A percentile compares a stretch with the other conserved stretches of the same genome.
phyloP scores from a whole-genome alignment of 441 rosid species.

The Rhodomyrtus psidioides region DNA sequence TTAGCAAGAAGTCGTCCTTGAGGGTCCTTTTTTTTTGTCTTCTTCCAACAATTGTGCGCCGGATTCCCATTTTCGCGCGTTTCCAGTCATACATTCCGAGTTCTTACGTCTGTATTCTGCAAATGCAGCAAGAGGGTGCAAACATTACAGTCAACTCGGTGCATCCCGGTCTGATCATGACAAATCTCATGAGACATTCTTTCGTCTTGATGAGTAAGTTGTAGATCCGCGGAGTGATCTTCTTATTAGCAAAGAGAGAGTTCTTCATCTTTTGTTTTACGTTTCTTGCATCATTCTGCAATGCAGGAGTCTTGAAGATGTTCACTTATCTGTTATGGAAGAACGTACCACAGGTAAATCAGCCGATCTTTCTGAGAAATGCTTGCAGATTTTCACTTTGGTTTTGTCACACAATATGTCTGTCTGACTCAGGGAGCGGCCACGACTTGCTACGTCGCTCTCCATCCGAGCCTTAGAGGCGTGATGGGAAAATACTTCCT shows the following conservation, averaged over 20 bases:
- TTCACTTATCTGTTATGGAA: conserved; percentile 71
- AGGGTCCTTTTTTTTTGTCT: not conserved
- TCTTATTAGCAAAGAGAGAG: not conserved
- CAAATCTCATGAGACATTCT: conserved; percentile 59
- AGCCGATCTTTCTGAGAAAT: not conserved
- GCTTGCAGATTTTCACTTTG: not conserved
- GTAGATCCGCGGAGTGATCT: no score
- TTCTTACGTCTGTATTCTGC: not conserved
- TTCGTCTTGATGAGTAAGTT: conserved; percentile 42
- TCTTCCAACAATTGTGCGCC: not conserved
- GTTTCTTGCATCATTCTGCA: not conserved
- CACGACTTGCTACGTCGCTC: conserved; percentile 78
- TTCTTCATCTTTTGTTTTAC: not conserved
- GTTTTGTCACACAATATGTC: not conserved
- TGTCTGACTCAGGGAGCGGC: conserved; percentile 69
- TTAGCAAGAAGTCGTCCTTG: not conserved
- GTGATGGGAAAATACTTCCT: conserved; percentile 64
- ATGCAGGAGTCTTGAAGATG: conserved; percentile 47
- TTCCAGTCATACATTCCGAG: not conserved
- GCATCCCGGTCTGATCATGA: conserved; percentile 88
- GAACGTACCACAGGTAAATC: conserved; percentile 68
- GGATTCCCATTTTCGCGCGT: not conserved
- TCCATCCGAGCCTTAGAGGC: conserved; percentile 59
- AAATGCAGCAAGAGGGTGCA: conserved; percentile 58
- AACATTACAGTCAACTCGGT: conserved; percentile 75